These are phyloP conservation scores for Starmerella khaoyaiensis DNA, from an alignment of 805 yeast genomes.

Conservation along the genomic window DNA sequence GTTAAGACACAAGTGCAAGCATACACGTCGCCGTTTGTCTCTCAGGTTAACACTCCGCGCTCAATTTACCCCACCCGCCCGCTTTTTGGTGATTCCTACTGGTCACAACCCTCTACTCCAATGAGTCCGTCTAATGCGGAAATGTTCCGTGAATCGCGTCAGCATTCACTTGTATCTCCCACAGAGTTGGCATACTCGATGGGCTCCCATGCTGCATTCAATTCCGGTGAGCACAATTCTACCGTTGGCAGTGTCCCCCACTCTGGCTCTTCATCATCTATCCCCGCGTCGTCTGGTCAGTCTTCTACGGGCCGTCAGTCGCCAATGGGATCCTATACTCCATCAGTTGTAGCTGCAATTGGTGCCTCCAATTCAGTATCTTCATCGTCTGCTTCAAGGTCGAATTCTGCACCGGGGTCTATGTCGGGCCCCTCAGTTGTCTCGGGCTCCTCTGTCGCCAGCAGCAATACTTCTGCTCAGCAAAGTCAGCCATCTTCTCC, in stretches of 20 bases:
- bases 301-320: no score
- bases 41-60: constrained; percentile 10
- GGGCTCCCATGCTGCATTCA: no score
- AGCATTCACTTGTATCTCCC: constrained; percentile 14
- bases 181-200: constrained; percentile 8
- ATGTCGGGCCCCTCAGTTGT: background rate
- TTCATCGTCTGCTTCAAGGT: background rate
- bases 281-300: no score
- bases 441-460: no score
- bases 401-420: background rate
- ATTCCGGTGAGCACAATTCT: no score
- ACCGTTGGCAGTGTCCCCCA: no score
- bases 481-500: background rate
- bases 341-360: no score
- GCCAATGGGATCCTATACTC: no score
- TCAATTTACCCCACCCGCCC: constrained; percentile 16
- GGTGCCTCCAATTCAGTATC: no score
- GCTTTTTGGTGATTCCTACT: constrained; percentile 16
- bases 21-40: constrained; percentile 1
- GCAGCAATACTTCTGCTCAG: no score
- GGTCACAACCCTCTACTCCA: constrained; percentile 18
- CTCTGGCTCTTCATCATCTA: no score
- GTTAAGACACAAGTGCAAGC: constrained; percentile 13
- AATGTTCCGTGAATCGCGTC: constrained; percentile 9
- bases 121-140: constrained; percentile 14